Base-by-base conservation (phyloP, 75 land plant species). In the Pinus albicaulis region DNA sequence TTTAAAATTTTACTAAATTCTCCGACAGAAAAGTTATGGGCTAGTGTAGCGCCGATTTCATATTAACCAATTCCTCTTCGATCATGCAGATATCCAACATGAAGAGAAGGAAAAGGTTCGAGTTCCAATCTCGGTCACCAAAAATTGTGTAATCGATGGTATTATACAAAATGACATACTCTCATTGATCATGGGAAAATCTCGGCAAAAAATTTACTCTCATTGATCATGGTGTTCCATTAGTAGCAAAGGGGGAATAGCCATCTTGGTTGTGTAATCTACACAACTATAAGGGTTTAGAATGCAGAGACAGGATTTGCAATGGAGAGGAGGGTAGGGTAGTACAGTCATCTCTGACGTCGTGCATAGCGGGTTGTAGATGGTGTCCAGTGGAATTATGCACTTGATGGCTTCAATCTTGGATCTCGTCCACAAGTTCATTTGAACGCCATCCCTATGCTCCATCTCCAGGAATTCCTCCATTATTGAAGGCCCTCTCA, bases 351-450 rank as follows among this genome's bases (percentile, higher is more conserved):
- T 61, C n/a, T 81, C 88, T 0, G 87, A 82, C 63, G 81, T 65
- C 0, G 78, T 60, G 15, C 88, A 92, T 86, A 97, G 81, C 84
- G 99, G 99, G n/a, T 92, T 80, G 76, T 92, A 77, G 41, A 88
- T 80, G 25, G 92, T 92, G 56, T 95, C 96, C 78, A 94, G 44
- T 12, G 98, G 99, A 74, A 97, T 82, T n/a, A 95, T 98, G 86
- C 98, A 97, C 80, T 95, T 97, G 85, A 77, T 77, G 22, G 92
- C 88, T 61, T 97, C 99, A 10, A 95, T 79, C 70, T 89, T 90
- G 26, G 95, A 81, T 25, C 92, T 86, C 5, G 99, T 95, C 95
- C 98, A 94, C 10, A 76, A 82, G 85, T 95, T 81, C 90, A 97
- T 87, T 23, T 98, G 90, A 8, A 97, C 89, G n/a, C 90, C 98